Evolutionary conservation across 805 yeast species (phyloP).

Genomic region (Candida oleophila): DNA sequence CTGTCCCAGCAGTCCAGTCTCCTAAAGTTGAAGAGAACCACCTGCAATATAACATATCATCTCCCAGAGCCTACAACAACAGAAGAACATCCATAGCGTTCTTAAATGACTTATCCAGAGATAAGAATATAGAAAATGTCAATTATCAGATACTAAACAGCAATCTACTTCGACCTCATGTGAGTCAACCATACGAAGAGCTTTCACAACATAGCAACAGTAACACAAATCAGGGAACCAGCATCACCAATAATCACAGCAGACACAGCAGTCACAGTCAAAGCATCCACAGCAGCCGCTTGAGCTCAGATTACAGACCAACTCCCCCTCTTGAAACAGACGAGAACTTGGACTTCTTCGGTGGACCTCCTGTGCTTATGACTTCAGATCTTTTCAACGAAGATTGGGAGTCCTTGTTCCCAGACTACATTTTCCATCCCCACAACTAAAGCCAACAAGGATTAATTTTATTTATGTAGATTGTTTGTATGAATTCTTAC

Average conservation of each 20-base stretch:
- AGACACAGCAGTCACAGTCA: background rate
- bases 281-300: background rate
- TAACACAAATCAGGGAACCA: background rate
- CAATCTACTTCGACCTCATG: no score
- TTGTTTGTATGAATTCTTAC: background rate
- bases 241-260: background rate
- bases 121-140: background rate
- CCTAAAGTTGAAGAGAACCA: background rate
- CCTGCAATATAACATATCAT: background rate
- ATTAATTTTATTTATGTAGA: background rate
- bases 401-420: conserved; percentile 52
- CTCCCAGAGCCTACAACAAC: background rate
- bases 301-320: background rate
- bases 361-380: conserved; percentile 55
- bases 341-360: conserved; percentile 39
- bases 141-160: background rate
- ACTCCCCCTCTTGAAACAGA: conserved; percentile 10
- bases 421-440: conserved; percentile 40
- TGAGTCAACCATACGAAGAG: no score
- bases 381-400: conserved; percentile 47
- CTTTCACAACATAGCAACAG: background rate
- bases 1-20: background rate
- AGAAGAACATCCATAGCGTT: conserved; percentile 1
- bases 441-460: conserved; percentile 7
- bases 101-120: background rate